Evolutionary conservation across 202 grass and related monocot genomes (phyloP).

Genomic region (Setaria viridis): DNA sequence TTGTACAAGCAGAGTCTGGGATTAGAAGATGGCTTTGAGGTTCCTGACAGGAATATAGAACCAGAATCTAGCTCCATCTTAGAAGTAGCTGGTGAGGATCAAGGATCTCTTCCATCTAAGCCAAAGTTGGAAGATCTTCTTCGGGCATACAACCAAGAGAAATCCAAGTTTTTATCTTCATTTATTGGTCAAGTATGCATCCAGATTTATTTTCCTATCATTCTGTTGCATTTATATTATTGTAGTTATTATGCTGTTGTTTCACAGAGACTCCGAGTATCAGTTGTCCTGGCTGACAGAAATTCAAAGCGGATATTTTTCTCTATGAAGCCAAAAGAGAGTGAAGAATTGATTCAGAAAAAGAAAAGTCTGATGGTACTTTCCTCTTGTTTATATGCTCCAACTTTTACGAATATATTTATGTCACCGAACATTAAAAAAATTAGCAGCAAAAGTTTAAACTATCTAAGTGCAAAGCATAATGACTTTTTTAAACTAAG

Average conservation of each 20-base stretch:
- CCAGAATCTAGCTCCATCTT: slow-evolving; percentile 46
- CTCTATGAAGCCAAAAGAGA: slow-evolving; percentile 82
- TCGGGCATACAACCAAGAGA: slow-evolving; percentile 74
- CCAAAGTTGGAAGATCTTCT: slow-evolving; percentile 83
- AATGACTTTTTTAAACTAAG: too few species aligned
- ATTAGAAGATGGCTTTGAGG: slow-evolving; percentile 59
- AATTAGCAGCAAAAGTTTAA: background rate
- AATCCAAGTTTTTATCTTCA: slow-evolving; percentile 92
- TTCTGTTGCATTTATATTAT: slow-evolving; percentile 22
- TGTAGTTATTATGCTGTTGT: slow-evolving; percentile 23
- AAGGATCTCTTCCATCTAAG: slow-evolving; percentile 55
- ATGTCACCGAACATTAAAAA: slow-evolving; percentile 7
- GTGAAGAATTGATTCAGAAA: slow-evolving; percentile 79
- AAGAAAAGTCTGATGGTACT: slow-evolving; percentile 94
- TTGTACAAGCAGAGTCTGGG: slow-evolving; percentile 67
- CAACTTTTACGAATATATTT: slow-evolving; percentile 9
- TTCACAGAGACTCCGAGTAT: slow-evolving; percentile 79
- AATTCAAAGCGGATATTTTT: slow-evolving; percentile 81
- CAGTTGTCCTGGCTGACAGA: slow-evolving; percentile 77
- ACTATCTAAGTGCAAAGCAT: too few species aligned
- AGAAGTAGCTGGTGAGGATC: slow-evolving; percentile 54
- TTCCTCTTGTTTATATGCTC: background rate
- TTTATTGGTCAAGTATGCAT: slow-evolving; percentile 93
- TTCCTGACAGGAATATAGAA: slow-evolving; percentile 49
- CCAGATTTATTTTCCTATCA: slow-evolving; percentile 23